Conservation (phyloP, 1,284 basidiomycete genomes). For the Ceratobasidium sp. region DNA sequence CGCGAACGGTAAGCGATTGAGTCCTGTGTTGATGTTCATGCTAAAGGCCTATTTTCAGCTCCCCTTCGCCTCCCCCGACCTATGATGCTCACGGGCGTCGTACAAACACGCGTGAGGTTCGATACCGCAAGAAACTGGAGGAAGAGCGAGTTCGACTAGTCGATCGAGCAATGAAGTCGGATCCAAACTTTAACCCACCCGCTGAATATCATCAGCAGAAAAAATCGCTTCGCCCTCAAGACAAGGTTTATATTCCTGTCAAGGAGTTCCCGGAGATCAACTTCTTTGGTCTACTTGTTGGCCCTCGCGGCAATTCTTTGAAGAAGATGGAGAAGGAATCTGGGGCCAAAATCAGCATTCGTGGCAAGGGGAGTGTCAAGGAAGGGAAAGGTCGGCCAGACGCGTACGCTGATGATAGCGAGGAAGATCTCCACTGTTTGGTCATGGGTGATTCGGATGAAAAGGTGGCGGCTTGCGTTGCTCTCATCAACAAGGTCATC, state of each 20-base stretch:
- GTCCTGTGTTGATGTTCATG: background rate
- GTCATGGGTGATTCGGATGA: conserved; percentile 92
- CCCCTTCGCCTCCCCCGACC: conserved; percentile 94
- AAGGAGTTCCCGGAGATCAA: conserved; percentile 99
- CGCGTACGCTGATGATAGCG: conserved; percentile 92
- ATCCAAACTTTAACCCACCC: conserved; percentile 96
- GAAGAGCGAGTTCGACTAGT: conserved; percentile 94
- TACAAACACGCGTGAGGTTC: conserved; percentile 97
- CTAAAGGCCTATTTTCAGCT: conserved; percentile 57
- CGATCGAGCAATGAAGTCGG: conserved; percentile 95
- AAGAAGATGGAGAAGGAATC: conserved; percentile 99
- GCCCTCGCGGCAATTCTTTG: conserved; percentile 97
- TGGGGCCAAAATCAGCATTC: conserved; percentile 98
- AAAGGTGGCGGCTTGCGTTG: conserved; percentile 90
- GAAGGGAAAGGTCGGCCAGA: conserved; percentile 96
- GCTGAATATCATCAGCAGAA: conserved; percentile 95
- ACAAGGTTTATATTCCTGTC: conserved; percentile 99
- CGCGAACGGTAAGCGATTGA: conserved; percentile 71
- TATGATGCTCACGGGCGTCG: conserved; percentile 97
- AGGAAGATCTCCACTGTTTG: conserved; percentile 98
- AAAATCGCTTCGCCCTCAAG: conserved; percentile 86
- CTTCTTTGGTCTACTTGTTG: conserved; percentile 98
- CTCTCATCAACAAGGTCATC: conserved; percentile 96
- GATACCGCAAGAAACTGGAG: conserved; percentile 97
- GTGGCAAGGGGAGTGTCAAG: conserved; percentile 98